These are phyloP conservation scores for Tremellales sp. DNA, from an alignment of 1,284 basidiomycete species.

Conservation along the genomic window DNA sequence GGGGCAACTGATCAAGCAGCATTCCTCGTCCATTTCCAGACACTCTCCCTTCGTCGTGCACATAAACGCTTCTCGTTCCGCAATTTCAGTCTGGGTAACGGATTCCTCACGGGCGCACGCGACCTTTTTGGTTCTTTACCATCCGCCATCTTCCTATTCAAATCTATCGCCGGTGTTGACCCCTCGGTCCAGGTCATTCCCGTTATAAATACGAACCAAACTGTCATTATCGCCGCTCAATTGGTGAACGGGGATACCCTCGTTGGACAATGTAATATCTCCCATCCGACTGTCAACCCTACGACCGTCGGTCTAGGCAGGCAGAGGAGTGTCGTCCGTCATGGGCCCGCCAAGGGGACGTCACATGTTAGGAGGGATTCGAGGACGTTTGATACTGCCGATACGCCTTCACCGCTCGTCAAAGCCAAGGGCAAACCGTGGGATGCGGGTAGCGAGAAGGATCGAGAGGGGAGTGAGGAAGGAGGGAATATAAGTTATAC, in stretches of 20 bases:
- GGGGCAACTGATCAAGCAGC: conserved; percentile 52
- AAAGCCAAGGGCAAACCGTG: conserved; percentile 5
- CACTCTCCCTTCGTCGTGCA: conserved; percentile 75
- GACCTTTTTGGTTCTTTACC: conserved; percentile 83
- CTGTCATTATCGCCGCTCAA: conserved; percentile 94
- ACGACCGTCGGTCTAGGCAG: neutral
- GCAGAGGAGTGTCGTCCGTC: neutral
- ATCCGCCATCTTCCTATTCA: conserved; percentile 92
- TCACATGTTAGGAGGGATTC: conserved; percentile 35
- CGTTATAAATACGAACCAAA: conserved; percentile 86
- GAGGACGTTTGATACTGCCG: conserved; percentile 43
- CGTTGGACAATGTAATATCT: conserved; percentile 95
- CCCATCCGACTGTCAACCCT: conserved; percentile 66
- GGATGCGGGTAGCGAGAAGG: conserved; percentile 31
- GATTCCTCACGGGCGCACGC: conserved; percentile 79
- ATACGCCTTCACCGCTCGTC: conserved; percentile 17
- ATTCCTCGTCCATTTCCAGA: conserved; percentile 85
- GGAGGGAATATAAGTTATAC: conserved; percentile 45
- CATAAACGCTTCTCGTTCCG: conserved; percentile 86
- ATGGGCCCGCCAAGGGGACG: neutral
- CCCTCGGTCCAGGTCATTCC: conserved; percentile 59
- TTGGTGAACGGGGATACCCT: conserved; percentile 75
- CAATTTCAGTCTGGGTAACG: conserved; percentile 72
- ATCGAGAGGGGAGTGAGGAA: conserved; percentile 56
- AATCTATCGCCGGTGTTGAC: conserved; percentile 72